phyloP scores from a whole-genome alignment of 352 stramenopile species.

The Aphanomyces cochlioides region DNA sequence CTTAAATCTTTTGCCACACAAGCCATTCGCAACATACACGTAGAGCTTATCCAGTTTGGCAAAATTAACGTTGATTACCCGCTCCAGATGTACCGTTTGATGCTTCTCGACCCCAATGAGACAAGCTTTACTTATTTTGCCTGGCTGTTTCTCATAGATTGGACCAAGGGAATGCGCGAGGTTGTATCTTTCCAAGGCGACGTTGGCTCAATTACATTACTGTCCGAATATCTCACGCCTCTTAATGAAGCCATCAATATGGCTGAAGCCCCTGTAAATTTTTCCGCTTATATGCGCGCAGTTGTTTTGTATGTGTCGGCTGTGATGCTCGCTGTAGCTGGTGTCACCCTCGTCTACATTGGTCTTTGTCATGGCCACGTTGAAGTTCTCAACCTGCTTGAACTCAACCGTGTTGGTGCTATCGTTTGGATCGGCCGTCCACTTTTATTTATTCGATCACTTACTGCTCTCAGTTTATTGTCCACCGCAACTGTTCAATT shows the following conservation, averaged over 20 bases:
- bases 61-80: neutral
- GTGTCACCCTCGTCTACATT: neutral
- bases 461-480: neutral
- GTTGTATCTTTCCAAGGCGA: slow-evolving; percentile 14
- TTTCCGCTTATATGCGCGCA: neutral
- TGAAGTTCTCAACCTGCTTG: neutral
- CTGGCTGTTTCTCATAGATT: neutral
- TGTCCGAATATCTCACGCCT: neutral
- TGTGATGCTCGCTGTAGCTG: neutral
- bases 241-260: neutral
- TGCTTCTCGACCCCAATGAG: neutral
- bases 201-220: neutral
- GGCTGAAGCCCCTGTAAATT: neutral
- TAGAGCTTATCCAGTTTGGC: slow-evolving; percentile 9
- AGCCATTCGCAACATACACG: neutral
- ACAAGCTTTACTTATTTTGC: slow-evolving; percentile 3
- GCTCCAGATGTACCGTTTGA: neutral
- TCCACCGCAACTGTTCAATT: neutral
- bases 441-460: neutral
- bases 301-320: neutral
- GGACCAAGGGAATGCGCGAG: neutral
- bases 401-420: slow-evolving; percentile 10
- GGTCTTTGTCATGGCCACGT: neutral
- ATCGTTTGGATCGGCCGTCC: slow-evolving; percentile 16
- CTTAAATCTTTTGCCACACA: neutral